A percentile compares a stretch with the other conserved stretches of the same genome.
Conservation (phyloP, 129 eudicot species). For the Heracleum sosnowskyi region DNA sequence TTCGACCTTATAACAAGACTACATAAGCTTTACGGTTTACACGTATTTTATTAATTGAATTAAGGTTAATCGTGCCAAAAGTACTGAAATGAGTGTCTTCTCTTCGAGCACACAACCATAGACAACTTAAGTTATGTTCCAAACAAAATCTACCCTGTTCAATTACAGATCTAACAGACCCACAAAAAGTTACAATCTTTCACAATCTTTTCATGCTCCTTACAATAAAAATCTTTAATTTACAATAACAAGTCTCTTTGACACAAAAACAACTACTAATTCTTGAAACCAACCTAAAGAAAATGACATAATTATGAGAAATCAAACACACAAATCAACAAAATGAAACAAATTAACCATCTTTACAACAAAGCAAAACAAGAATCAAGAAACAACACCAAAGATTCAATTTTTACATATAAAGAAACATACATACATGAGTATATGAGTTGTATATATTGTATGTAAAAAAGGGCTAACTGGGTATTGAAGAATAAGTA, state of each 20-base stretch:
- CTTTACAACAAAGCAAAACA: background rate
- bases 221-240: background rate
- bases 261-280: background rate
- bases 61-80: background rate
- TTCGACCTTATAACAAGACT: background rate
- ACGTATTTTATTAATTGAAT: background rate
- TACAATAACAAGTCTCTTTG: background rate
- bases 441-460: background rate
- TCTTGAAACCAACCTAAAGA: background rate
- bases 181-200: background rate
- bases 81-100: background rate
- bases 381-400: background rate
- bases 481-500: background rate
- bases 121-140: background rate
- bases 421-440: background rate
- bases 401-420: background rate
- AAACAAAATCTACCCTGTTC: background rate
- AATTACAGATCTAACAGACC: background rate
- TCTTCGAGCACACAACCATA: background rate
- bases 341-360: background rate
- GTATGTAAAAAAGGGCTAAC: background rate
- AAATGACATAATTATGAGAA: background rate
- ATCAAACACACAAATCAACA: background rate
- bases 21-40: background rate
- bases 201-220: background rate